A percentile compares a stretch with the other conserved stretches of the same genome.
Evolutionary conservation across 371 early-diverging fungal genomes (phyloP).

Genomic region (Cokeromyces recurvatus): DNA sequence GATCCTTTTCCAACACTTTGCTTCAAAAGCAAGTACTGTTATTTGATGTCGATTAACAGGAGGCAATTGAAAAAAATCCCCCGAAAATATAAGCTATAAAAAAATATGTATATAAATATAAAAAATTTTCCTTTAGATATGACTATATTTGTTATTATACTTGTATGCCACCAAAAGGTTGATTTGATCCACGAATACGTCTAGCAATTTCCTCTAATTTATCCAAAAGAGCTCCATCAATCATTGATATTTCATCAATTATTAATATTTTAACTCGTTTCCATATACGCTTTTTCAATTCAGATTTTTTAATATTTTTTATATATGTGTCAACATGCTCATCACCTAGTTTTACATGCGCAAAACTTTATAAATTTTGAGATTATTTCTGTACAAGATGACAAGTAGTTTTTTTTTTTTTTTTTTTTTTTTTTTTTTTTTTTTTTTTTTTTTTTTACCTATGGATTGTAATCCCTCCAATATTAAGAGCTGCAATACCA

Average conservation of each 20-base stretch:
- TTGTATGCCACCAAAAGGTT: slow-evolving; percentile 90
- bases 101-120: neutral
- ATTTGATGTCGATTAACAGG: slow-evolving; percentile 73
- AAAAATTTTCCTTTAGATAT: neutral
- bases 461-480: slow-evolving; percentile 79
- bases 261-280: slow-evolving; percentile 61
- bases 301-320: slow-evolving; percentile 23
- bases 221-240: slow-evolving; percentile 77
- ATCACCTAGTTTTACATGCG: slow-evolving; percentile 65
- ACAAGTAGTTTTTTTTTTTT: too few relatives aligned
- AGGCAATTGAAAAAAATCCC: slow-evolving; percentile 92
- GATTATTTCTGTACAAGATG: neutral
- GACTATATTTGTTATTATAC: too few relatives aligned
- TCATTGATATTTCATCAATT: slow-evolving; percentile 93
- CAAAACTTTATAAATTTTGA: slow-evolving; percentile 42
- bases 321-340: slow-evolving; percentile 40
- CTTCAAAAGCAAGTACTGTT: slow-evolving; percentile 69
- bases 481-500: slow-evolving; percentile 83
- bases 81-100: slow-evolving; percentile 66
- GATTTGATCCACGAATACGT: slow-evolving; percentile 29
- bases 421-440: neutral
- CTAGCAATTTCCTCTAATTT: slow-evolving; percentile 76
- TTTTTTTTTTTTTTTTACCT: slow-evolving; percentile 10
- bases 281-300: slow-evolving; percentile 51
- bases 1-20: slow-evolving; percentile 58